These are phyloP conservation scores for Medicago ruthenica DNA, from an alignment of 306 rosid species.

Conservation along the genomic window DNA sequence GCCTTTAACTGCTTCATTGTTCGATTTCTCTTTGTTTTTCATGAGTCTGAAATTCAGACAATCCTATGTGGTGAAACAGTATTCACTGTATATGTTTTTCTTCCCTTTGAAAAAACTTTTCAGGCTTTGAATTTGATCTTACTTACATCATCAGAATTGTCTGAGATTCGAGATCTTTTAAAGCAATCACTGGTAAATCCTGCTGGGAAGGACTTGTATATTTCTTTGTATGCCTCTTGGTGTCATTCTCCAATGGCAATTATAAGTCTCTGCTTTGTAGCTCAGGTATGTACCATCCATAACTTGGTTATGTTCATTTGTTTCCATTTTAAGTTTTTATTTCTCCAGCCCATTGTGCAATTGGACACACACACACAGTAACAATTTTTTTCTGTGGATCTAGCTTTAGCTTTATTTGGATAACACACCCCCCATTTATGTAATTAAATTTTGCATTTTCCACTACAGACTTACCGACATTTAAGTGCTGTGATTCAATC, in stretches of 20 bases:
- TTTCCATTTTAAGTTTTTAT: conserved; percentile 28
- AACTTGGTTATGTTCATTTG: not conserved
- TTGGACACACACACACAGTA: not conserved
- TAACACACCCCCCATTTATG: not conserved
- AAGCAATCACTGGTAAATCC: conserved; percentile 78
- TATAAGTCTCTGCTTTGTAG: conserved; percentile 92
- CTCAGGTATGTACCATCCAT: conserved; percentile 64
- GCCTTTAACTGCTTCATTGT: not conserved
- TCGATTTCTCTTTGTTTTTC: conserved; percentile 2
- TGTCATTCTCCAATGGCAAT: conserved; percentile 98
- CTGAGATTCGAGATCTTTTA: conserved; percentile 83
- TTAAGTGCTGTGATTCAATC: conserved; percentile 87
- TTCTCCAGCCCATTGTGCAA: conserved; percentile 17
- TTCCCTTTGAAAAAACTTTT: not conserved
- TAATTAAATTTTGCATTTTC: conserved; percentile 42
- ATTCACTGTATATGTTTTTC: conserved; percentile 32
- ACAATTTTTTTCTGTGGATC: conserved; percentile 10
- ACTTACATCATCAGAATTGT: conserved; percentile 87
- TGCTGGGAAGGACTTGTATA: conserved; percentile 80
- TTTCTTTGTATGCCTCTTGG: conserved; percentile 95
- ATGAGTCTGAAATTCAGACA: conserved; percentile 12
- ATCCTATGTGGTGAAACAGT: conserved; percentile 16
- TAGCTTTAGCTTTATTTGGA: conserved; percentile 33
- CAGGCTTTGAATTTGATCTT: conserved; percentile 98
- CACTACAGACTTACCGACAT: conserved; percentile 87